A percentile compares a stretch with the other conserved stretches of the same genome.
Conservation (phyloP, 345 rosid species). For the Pistacia atlantica region DNA sequence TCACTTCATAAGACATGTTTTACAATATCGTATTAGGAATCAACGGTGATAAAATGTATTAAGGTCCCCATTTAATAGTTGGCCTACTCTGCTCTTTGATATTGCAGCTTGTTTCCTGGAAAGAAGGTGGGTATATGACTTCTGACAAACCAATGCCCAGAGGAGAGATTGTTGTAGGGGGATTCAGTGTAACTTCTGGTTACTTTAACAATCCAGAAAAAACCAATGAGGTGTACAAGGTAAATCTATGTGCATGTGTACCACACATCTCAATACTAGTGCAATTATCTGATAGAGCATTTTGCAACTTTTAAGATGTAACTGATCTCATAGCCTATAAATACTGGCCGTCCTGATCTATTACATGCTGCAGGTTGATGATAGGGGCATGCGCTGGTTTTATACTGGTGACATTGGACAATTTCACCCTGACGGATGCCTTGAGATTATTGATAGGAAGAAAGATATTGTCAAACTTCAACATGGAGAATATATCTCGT, state of each 20-base stretch:
- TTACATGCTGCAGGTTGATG: constrained; percentile 66
- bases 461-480: constrained; percentile 96
- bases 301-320: constrained; percentile 1
- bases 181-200: constrained; percentile 74
- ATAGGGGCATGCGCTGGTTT: constrained; percentile 81
- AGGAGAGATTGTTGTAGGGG: constrained; percentile 91
- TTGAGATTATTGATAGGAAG: constrained; percentile 89
- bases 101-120: constrained; percentile 89
- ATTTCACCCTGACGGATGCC: constrained; percentile 89
- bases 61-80: neutral
- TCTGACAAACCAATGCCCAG: constrained; percentile 90
- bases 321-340: neutral
- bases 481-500: constrained; percentile 87
- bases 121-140: constrained; percentile 71
- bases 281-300: neutral
- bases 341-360: neutral
- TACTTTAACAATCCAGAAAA: constrained; percentile 78
- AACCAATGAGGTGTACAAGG: constrained; percentile 84
- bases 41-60: neutral
- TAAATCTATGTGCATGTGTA: constrained; percentile 17
- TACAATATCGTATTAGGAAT: neutral
- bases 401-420: constrained; percentile 86
- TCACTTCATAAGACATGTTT: neutral
- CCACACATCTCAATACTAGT: neutral
- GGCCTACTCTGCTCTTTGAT: constrained; percentile 16